Conservation (phyloP, 306 rosid genomes). For the Vachellia pachyceras region DNA sequence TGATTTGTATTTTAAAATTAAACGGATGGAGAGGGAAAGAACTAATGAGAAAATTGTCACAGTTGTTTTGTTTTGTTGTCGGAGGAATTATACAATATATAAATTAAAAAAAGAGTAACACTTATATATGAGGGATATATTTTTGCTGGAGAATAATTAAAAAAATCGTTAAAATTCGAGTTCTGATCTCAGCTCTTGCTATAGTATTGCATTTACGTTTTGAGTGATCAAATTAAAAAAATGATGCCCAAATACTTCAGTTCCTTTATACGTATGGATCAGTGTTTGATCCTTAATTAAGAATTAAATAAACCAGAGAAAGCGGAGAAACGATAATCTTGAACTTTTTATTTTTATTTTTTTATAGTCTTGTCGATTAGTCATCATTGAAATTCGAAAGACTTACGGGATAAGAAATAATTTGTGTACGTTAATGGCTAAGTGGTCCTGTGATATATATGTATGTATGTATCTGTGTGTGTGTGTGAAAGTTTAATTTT, state of each 20-base stretch:
- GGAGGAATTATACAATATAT: neutral
- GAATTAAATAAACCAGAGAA: neutral
- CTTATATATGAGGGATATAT: neutral
- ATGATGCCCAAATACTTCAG: neutral
- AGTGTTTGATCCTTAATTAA: neutral
- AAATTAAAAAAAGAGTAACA: too few species aligned
- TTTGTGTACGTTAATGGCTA: too few species aligned
- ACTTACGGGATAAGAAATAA: too few species aligned
- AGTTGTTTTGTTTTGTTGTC: neutral
- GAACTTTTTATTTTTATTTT: neutral
- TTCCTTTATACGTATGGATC: neutral
- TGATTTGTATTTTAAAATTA: neutral
- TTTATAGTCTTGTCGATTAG: too few species aligned
- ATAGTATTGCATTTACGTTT: neutral
- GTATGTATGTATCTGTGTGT: too few species aligned
- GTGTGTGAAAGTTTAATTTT: too few species aligned
- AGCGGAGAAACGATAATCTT: too few species aligned
- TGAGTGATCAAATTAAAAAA: neutral
- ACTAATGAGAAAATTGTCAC: neutral
- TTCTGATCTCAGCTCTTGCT: too few species aligned
- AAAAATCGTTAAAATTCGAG: too few species aligned
- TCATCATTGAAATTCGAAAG: too few species aligned
- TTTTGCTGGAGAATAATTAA: neutral
- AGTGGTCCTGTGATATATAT: too few species aligned
- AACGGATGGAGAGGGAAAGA: neutral